These are phyloP conservation scores for Tolypocladium paradoxum DNA, from an alignment of 2,329 filamentous ascomycete genomes.

Conservation along the genomic window DNA sequence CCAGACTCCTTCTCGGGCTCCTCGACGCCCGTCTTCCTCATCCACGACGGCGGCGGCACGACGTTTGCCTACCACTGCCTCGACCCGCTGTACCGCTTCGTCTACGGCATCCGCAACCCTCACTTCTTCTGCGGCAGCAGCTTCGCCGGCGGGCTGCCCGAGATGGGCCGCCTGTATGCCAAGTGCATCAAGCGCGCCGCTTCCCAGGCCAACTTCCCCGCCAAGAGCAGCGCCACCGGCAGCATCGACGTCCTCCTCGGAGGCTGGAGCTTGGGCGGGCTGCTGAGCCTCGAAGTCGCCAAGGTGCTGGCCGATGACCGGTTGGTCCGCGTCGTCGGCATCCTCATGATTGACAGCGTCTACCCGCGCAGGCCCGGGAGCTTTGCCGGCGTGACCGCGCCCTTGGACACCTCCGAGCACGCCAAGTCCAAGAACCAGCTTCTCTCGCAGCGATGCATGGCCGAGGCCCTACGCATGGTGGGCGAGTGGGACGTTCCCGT, in stretches of 20 bases:
- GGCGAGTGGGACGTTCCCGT: slow-evolving; percentile 27
- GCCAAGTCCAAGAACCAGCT: slow-evolving; percentile 24
- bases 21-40: slow-evolving; percentile 38
- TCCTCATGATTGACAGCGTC: slow-evolving; percentile 42
- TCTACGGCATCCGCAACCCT: slow-evolving; percentile 47
- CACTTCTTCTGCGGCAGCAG: slow-evolving; percentile 33
- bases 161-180: slow-evolving; percentile 44
- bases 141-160: slow-evolving; percentile 40
- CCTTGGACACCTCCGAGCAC: slow-evolving; percentile 11
- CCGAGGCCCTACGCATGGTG: slow-evolving; percentile 29
- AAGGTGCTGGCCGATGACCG: slow-evolving; percentile 26
- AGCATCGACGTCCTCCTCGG: slow-evolving; percentile 35
- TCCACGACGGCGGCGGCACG: slow-evolving; percentile 53
- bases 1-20: slow-evolving; percentile 7
- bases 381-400: slow-evolving; percentile 4
- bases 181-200: slow-evolving; percentile 30
- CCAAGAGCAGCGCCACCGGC: slow-evolving; percentile 14
- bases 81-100: slow-evolving; percentile 32
- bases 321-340: slow-evolving; percentile 31
- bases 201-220: slow-evolving; percentile 15
- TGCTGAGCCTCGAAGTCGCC: slow-evolving; percentile 40
- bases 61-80: slow-evolving; percentile 47
- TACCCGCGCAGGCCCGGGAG: slow-evolving; percentile 18
- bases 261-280: slow-evolving; percentile 45
- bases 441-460: slow-evolving; percentile 27